Evolutionary conservation across 768 basidiomycete species (phyloP).

Genomic region (Coprinopsis cinerea): DNA sequence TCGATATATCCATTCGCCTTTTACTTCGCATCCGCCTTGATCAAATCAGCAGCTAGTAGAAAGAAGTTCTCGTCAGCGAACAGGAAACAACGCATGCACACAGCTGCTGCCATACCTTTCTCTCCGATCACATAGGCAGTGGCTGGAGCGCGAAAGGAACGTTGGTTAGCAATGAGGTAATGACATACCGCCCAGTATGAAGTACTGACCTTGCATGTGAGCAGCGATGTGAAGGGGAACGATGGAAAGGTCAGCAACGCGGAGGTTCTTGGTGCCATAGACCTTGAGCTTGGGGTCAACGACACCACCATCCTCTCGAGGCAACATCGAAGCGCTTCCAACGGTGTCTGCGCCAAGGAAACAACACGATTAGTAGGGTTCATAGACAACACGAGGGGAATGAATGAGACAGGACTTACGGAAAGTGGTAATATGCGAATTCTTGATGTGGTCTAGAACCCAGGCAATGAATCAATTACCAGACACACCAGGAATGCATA

Average conservation of each 20-base stretch:
- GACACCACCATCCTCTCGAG: slow-evolving; percentile 43
- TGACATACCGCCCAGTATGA: background rate
- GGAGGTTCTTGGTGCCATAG: slow-evolving; percentile 52
- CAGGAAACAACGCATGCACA: too few species aligned
- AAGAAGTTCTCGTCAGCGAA: too few species aligned
- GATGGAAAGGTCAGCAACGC: slow-evolving; percentile 50
- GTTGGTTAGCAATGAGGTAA: background rate
- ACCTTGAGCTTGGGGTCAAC: slow-evolving; percentile 47
- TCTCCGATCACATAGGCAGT: slow-evolving; percentile 43
- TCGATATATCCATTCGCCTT: too few species aligned
- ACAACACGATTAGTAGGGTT: too few species aligned
- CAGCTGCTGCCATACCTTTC: slow-evolving; percentile 36
- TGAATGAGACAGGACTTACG: slow-evolving; percentile 14
- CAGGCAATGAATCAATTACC: too few species aligned
- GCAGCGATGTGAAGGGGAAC: slow-evolving; percentile 45
- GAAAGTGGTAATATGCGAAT: slow-evolving; percentile 19
- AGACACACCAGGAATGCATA: background rate
- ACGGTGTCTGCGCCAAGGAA: slow-evolving; percentile 44
- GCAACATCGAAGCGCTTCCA: slow-evolving; percentile 50
- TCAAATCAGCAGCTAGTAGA: slow-evolving; percentile 18
- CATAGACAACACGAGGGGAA: too few species aligned
- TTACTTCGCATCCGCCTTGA: slow-evolving; percentile 8
- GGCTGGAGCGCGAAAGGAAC: slow-evolving; percentile 19
- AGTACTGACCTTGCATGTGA: slow-evolving; percentile 40
- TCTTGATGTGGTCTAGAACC: slow-evolving; percentile 22